Base-by-base conservation (phyloP, 305 asterid species). In the Petunia hybrid region DNA sequence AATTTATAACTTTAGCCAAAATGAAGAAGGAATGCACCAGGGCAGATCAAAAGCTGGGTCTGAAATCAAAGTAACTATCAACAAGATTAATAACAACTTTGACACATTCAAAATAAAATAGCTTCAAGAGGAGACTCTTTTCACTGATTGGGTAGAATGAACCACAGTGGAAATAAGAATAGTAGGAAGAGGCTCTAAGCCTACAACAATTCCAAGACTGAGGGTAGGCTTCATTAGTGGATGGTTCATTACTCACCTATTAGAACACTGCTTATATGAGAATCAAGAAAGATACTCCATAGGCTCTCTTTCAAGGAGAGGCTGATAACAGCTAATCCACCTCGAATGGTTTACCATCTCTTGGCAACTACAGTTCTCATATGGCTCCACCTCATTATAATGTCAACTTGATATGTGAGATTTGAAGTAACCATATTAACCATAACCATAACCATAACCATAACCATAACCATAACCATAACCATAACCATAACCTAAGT, bases 241-340 rank as follows among this genome's bases (percentile, higher is more conserved):
- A 8, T 43, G 59, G 16, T 69, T 69, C 76, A 69, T 69, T 31
- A 69, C 43, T 69, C 76, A 45, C 16, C n/a, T 43, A 43, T 45
- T 43, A 43, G 57, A 69, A 43, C 13, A 48, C 56, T 69, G 43
- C 42, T 42, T n/a, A 1, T 67, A n/a, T 41, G 75, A 67, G 75
- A 67, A 40, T 40, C 51, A 66, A 67, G 48, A 14, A 40, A 66
- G 39, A 42, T 67, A 67, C 75, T 67, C 14, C n/a, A 67, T 14
- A 6, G 53, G 48, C 10, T 66, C 53, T 14, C 6, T 66, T 40
- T 41, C 51, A 66, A 40, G 48, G 48, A 41, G 53, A 12, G 7
- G 14, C 14, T 66, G 31, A 41, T n/a, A 66, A 46, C 53, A 66
- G 74, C 53, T 41, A 66, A 66, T 66, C 53, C 35, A 39, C 51